Evolutionary conservation across 352 stramenopile species (phyloP).

Genomic region (Thraustochytrium striatum): DNA sequence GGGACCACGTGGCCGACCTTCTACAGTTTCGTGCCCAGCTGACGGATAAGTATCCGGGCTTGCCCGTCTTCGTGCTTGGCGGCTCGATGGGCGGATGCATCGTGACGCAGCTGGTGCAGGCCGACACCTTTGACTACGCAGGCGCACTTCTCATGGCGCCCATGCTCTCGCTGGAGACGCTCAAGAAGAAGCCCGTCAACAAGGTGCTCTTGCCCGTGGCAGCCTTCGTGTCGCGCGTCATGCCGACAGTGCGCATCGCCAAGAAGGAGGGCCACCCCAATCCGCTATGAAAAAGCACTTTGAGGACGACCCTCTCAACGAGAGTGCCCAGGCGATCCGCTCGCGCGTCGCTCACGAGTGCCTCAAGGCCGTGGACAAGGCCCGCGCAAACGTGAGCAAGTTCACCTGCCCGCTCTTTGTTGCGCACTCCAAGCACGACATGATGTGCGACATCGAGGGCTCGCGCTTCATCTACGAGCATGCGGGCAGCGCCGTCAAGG

Average conservation of each 20-base stretch:
- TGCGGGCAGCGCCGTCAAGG: not conserved
- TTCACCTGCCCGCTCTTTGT: conserved; percentile 13
- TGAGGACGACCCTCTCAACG: conserved; percentile 6
- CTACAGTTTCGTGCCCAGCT: conserved; percentile 15
- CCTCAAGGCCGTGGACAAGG: conserved; percentile 3
- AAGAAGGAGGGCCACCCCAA: not conserved
- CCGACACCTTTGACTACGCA: not conserved
- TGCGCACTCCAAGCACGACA: conserved; percentile 4
- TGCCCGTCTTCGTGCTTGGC: conserved; percentile 24
- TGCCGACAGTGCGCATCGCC: not conserved
- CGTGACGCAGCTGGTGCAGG: not conserved
- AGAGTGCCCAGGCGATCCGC: not conserved
- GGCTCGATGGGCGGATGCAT: conserved; percentile 18
- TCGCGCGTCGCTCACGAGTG: not conserved
- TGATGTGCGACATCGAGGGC: not conserved
- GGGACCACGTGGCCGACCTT: conserved; percentile 8
- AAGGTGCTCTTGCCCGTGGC: conserved; percentile 23
- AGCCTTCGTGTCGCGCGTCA: not conserved
- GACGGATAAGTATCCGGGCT: not conserved
- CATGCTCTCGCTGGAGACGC: conserved; percentile 33
- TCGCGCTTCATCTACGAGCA: not conserved
- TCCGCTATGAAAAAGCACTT: not conserved
- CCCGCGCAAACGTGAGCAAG: not conserved
- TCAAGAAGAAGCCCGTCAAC: conserved; percentile 34
- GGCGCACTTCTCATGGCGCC: conserved; percentile 14